Evolutionary conservation across 169 alveolate genomes (phyloP), one percentile per base, ranked within the genome.

Genomic region (Plasmodium gallinaceum): DNA sequence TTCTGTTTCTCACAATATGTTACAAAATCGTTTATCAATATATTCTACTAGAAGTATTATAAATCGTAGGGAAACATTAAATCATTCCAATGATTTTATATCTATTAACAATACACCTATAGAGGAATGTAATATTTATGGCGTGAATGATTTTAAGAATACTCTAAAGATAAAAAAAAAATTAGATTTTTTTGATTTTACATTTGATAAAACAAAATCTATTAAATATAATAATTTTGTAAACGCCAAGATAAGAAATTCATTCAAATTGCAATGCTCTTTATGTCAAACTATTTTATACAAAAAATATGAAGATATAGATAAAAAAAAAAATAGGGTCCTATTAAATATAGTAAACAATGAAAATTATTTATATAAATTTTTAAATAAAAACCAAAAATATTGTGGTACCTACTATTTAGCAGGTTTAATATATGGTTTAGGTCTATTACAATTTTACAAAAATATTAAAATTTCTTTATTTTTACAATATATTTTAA

Each of bases 361-460:
- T 52, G 87, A 86, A 45, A 60, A 70, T 60, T 71, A 86, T 86
- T 71, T 86, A 60, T 86, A 60, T 72, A 86, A 86, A 46, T 86
- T 86, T 86, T 57, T 86, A 51, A 86, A 86, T 71, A 69, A 58
- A 10, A 86, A 69, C 70, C 70, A 86, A 43, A 70, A 64, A 48
- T 86, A 70, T 37, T 86, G 92, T 86, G 92, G 92, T 48, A 62
- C 51, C 10, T 70, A 86, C 16, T 86, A 39, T 20, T 46, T 86
- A 7, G 86, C 92, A 5, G 92, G 92, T 37, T 70, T 86, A 37
- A 86, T 86, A 16, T 86, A 58, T 64, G 92, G 92, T 2, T 71
- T 86, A 86, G 92, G 92, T 18, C 22, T 86, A 61, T 71, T 86
- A 45, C 86, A 86, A 48, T 70, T 86, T 86, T 86, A 39, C 54